These are phyloP conservation scores for Penicillium coprophilum DNA, from an alignment of 495 filamentous ascomycete genomes.

Conservation along the genomic window DNA sequence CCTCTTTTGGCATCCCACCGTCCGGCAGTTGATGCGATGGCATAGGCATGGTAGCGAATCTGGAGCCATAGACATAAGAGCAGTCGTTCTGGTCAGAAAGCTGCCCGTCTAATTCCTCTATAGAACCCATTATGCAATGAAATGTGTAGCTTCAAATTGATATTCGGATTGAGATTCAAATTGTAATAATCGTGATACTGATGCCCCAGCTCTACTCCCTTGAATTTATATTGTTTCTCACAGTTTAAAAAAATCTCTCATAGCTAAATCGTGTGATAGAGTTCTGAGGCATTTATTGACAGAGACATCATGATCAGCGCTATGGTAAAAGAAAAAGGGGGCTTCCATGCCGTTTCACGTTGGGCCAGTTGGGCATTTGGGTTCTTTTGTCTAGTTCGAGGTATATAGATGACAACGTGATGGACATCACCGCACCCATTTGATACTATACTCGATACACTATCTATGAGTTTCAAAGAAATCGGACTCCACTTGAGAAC, in stretches of 20 bases:
- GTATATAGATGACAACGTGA: conserved; percentile 3
- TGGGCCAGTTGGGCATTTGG: not conserved
- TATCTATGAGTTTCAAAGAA: not conserved
- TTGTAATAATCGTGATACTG: not conserved
- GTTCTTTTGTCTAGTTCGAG: not conserved
- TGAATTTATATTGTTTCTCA: conserved; percentile 1
- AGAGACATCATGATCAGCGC: conserved; percentile 8
- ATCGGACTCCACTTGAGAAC: not conserved
- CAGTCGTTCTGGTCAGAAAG: not conserved
- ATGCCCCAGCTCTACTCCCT: not conserved
- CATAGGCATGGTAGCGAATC: conserved; percentile 16
- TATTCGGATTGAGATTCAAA: too few relatives aligned
- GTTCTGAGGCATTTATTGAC: conserved; percentile 10
- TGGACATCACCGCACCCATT: not conserved
- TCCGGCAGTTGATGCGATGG: conserved; percentile 14
- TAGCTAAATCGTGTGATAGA: conserved; percentile 1
- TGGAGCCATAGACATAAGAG: conserved; percentile 20
- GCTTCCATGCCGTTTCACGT: not conserved
- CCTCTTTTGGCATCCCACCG: conserved; percentile 18
- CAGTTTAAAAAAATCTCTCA: conserved; percentile 4
- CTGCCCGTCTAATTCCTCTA: not conserved
- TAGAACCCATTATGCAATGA: conserved; percentile 5
- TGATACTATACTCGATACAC: not conserved
- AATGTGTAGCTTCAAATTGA: not conserved
- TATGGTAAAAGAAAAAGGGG: conserved; percentile 2